Base-by-base conservation (phyloP, 139 green algal genomes). In the Coelastrella sp. region DNA sequence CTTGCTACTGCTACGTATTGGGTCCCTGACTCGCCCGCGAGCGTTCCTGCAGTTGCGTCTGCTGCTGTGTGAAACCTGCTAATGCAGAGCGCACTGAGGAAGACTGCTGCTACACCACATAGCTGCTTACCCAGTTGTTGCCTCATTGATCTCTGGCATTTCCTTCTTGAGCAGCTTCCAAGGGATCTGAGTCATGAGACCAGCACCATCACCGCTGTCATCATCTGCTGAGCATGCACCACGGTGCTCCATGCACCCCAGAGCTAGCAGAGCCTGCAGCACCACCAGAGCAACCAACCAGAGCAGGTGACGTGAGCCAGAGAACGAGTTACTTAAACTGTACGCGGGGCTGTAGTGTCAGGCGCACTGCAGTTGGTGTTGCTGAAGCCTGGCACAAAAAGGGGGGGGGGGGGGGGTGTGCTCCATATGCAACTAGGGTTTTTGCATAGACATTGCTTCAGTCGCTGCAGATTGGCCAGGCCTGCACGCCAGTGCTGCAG, bases 241-340 rank as follows among this genome's bases (percentile, higher is more conserved):
- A 59, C 98, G 96, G 94, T 99, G 98, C 95, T 99, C 98, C 98
- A 99, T 99, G 95, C 98, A 99, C 3, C 97, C 97, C 60, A 99
- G 95, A 4, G 97, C 98, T 0, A 85, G 94, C 20, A 99, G 92
- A 0, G 98, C 98, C 97, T 99, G 93, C 58, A 81, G 14, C 5
- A 74, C 60, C 80, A n/a, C 20, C 32, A 47, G 32, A 65, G 65
- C 47, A 57, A 84, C 32, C 32, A 16, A 16, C 7, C 22, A 19
- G 68, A 22, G 23, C 32, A 19, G 7, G n/a, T 0, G 13, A 57
- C 79, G 10, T 32, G 5, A 84, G 5, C 14, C 32, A 65, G 7
- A n/a, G 77, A 19, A 60, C 77, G 11, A 64, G 61, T 54, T 60
- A 11, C 8, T 2, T 10, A 5, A n/a, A 47, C 32, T 47, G 32